phyloP scores from a whole-genome alignment of 2,329 filamentous ascomycete genomes.

The Lachnum nothofagi region DNA sequence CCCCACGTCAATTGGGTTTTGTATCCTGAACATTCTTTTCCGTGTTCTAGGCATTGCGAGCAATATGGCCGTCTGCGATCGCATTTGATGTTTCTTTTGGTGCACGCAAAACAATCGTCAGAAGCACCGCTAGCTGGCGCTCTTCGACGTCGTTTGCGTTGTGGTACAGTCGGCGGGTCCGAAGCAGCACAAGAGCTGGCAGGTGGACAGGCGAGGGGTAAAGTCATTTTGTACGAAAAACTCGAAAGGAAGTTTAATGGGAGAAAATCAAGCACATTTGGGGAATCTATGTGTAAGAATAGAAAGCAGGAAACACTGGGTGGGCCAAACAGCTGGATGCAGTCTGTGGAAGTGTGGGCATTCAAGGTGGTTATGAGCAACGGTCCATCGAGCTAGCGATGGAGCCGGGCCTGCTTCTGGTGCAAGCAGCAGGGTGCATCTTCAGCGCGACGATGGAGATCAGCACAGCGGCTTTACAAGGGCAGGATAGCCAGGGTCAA shows the following conservation, averaged over 20 bases:
- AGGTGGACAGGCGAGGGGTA: constrained; percentile 32
- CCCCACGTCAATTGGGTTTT: constrained; percentile 97
- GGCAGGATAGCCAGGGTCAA: constrained; percentile 1
- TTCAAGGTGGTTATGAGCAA: constrained; percentile 26
- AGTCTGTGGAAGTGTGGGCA: constrained; percentile 20
- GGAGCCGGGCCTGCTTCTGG: constrained; percentile 10
- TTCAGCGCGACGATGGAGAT: constrained; percentile 20
- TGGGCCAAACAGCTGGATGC: constrained; percentile 18
- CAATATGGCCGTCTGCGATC: constrained; percentile 91
- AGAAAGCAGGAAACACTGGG: not conserved
- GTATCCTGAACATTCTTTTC: constrained; percentile 91
- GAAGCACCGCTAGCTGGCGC: constrained; percentile 82
- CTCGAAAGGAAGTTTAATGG: not conserved
- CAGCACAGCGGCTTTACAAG: constrained; percentile 23
- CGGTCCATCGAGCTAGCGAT: constrained; percentile 9
- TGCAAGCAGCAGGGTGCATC: constrained; percentile 5
- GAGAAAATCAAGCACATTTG: constrained; percentile 13
- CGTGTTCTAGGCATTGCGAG: constrained; percentile 85
- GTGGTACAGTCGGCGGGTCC: constrained; percentile 30
- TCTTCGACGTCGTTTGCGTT: constrained; percentile 70
- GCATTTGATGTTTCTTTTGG: constrained; percentile 77
- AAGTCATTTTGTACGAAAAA: constrained; percentile 25
- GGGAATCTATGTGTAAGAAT: constrained; percentile 18
- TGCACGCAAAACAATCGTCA: constrained; percentile 92
- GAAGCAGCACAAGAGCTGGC: constrained; percentile 15